Evolutionary conservation across 2,329 filamentous ascomycete genomes (phyloP), one percentile per base, ranked within the genome.

Genomic region (Chalaropsis thielavioides): DNA sequence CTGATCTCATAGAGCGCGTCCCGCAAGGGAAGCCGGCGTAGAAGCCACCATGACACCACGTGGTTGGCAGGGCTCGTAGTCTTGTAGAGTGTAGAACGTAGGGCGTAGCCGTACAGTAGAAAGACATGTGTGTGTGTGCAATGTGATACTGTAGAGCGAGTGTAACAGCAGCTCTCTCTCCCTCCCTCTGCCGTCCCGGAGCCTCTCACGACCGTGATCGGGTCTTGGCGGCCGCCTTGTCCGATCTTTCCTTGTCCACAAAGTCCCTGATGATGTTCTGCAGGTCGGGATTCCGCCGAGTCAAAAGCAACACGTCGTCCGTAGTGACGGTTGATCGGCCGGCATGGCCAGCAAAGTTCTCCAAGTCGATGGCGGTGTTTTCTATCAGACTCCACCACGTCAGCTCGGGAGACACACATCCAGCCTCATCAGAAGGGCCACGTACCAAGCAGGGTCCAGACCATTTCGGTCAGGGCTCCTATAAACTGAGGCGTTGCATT

Each of bases 401-500:
- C 31, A 22, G 27, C 4, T 40, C 15, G 38, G n/a, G 41, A 61
- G n/a, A 35, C 10, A 6, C 40, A 17, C 10, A 44, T 8, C 10
- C 8, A 27, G 49, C 8, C 22, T 6, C n/a, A n/a, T 3, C 35
- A 46, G 40, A 63, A n/a, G 2, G 35, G 11, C 38, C 15, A 69
- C 75, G 59, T 79, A 92, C 90, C 88, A 62, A 96, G 88, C 70
- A 95, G 91, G 0, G 85, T 82, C 85, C 89, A 96, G 7, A 92
- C 87, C 74, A 95, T 83, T 74, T 96, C 91, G 0, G 89, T 94
- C 72, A 95, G 74, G 0, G 88, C 87, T 8, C 87, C 90, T 69
- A 95, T 95, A 74, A 95, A 96, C 72, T 95, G 90, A 1, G 90
- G 90, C 31, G 92, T 96, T 6, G 92, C 90, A 74, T 95, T 96